A percentile compares a stretch with the other conserved stretches of the same genome.
These are phyloP conservation scores for Poa pratensis DNA, from an alignment of 176 grass and related monocot species.

Conservation along the genomic window DNA sequence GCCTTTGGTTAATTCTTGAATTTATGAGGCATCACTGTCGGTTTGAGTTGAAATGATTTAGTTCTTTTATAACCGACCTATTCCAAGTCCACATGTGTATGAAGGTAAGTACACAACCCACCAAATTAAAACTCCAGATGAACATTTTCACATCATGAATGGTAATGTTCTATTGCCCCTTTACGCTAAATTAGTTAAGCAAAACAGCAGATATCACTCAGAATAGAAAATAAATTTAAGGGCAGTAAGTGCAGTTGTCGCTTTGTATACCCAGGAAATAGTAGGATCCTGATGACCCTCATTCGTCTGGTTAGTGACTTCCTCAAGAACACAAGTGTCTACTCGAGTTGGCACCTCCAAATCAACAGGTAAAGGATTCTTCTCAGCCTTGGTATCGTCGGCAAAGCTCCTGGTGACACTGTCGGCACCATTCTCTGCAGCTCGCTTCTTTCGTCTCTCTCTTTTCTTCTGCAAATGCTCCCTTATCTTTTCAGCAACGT, in stretches of 20 bases:
- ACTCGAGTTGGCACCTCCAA: slow-evolving; percentile 30
- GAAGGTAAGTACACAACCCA: not conserved
- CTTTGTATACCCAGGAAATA: slow-evolving; percentile 42
- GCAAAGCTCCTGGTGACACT: slow-evolving; percentile 35
- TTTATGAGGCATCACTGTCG: slow-evolving; percentile 13
- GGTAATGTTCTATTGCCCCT: not conserved
- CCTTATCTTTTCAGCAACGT: slow-evolving; percentile 64
- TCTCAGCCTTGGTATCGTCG: slow-evolving; percentile 34
- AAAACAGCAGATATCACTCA: slow-evolving; percentile 8
- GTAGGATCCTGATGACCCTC: slow-evolving; percentile 38
- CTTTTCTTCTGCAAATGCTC: slow-evolving; percentile 68
- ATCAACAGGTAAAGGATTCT: slow-evolving; percentile 45
- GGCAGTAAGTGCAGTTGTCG: slow-evolving; percentile 17
- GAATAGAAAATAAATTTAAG: slow-evolving; percentile 21
- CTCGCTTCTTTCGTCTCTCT: slow-evolving; percentile 49
- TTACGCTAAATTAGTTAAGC: slow-evolving; percentile 12
- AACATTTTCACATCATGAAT: not conserved
- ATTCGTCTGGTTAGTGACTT: slow-evolving; percentile 54
- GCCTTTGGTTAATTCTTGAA: not conserved
- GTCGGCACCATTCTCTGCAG: slow-evolving; percentile 36
- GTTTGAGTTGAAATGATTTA: slow-evolving; percentile 10
- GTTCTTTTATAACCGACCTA: not conserved
- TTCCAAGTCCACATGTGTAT: slow-evolving; percentile 19
- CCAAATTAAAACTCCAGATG: not conserved
- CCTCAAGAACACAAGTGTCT: slow-evolving; percentile 43